Conservation (phyloP, 306 rosid species). For the Sophora flavescens region DNA sequence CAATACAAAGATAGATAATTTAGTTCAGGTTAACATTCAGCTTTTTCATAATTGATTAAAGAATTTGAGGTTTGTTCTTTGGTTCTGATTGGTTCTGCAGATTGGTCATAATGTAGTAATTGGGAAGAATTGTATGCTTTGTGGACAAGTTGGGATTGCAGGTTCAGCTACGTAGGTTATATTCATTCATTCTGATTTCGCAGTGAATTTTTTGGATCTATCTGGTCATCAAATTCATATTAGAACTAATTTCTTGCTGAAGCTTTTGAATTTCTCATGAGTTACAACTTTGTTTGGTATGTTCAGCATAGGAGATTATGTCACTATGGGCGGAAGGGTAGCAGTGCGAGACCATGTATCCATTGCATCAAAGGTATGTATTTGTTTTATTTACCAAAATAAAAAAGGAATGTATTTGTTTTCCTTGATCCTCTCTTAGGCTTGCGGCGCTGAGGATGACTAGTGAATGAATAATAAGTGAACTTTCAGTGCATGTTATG, state of each 20-base stretch:
- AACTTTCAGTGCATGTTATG: not conserved
- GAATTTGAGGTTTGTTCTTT: not conserved
- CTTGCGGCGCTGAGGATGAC: constrained; percentile 27
- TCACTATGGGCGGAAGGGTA: constrained; percentile 92
- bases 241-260: constrained; percentile 37
- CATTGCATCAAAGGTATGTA: constrained; percentile 74
- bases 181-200: constrained; percentile 7
- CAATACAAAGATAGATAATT: constrained; percentile 86
- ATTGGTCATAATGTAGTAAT: constrained; percentile 89
- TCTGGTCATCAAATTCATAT: constrained; percentile 31
- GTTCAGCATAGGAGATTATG: constrained; percentile 83
- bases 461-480: constrained; percentile 30
- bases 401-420: constrained; percentile 56
- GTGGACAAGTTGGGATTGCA: constrained; percentile 98
- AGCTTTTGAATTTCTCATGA: constrained; percentile 30
- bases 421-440: constrained; percentile 30
- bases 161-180: constrained; percentile 85
- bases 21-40: constrained; percentile 80
- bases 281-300: constrained; percentile 40
- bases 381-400: not conserved
- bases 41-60: constrained; percentile 11
- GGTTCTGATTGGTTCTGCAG: constrained; percentile 63
- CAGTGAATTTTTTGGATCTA: not conserved
- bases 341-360: constrained; percentile 91
- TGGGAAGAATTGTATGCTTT: constrained; percentile 84